Percentiles rank a stretch among this genome's conserved stretches.
phyloP scores from a whole-genome alignment of 2,329 filamentous ascomycete genomes.

The Fusarium guadeloupense region DNA sequence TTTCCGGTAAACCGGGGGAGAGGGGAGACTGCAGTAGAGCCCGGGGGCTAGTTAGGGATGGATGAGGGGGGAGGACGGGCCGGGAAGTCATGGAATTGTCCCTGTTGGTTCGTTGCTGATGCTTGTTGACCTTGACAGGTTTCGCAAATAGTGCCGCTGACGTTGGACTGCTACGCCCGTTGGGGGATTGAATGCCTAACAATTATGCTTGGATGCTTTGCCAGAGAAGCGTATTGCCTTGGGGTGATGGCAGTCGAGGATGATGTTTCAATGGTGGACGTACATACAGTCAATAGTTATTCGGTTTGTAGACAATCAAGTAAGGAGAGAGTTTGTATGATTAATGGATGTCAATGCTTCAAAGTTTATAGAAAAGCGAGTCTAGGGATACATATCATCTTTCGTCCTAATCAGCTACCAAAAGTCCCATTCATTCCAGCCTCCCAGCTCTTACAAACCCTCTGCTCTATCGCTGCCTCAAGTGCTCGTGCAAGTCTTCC shows the following conservation, averaged over 20 bases:
- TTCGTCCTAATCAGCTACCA: not conserved
- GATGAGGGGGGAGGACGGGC: conserved; percentile 7
- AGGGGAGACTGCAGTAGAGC: conserved; percentile 32
- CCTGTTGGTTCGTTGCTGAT: conserved; percentile 21
- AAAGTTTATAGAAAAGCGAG: not conserved
- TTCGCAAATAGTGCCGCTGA: conserved; percentile 24
- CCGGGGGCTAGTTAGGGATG: conserved; percentile 16
- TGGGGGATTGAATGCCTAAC: not conserved
- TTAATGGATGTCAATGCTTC: not conserved
- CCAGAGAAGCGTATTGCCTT: not conserved
- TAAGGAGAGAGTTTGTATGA: not conserved
- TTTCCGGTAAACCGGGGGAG: conserved; percentile 19
- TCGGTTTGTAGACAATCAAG: not conserved
- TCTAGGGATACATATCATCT: conserved; percentile 1
- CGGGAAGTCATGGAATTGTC: conserved; percentile 30
- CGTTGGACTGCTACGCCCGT: conserved; percentile 23
- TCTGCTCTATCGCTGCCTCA: conserved; percentile 4
- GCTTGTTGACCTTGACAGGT: conserved; percentile 2
- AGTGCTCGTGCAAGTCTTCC: conserved; percentile 42
- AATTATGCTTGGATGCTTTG: not conserved
- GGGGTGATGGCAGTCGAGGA: not conserved
- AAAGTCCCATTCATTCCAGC: conserved; percentile 6
- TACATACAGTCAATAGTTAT: not conserved
- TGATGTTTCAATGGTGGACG: not conserved
- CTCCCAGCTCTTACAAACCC: not conserved